A percentile compares a stretch with the other conserved stretches of the same genome.
These are phyloP conservation scores for Paraphaeosphaeria sporulosa DNA, from an alignment of 2,329 filamentous ascomycete genomes.

Conservation along the genomic window DNA sequence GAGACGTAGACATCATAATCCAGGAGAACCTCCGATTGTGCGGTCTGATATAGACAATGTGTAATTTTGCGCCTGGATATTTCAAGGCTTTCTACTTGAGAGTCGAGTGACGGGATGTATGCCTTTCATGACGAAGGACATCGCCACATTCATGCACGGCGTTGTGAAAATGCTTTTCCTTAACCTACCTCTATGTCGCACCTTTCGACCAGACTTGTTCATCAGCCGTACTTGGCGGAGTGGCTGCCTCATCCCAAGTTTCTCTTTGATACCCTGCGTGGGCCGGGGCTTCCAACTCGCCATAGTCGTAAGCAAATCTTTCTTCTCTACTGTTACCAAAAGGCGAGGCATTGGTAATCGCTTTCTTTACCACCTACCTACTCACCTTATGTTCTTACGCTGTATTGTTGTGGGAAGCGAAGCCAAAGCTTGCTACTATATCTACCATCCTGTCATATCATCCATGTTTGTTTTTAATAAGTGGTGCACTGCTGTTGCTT, in stretches of 20 bases:
- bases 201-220: slow-evolving; percentile 25
- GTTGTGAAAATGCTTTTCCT: slow-evolving; percentile 46
- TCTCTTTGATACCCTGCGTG: slow-evolving; percentile 46
- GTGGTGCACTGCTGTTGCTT: slow-evolving; percentile 3
- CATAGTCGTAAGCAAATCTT: slow-evolving; percentile 23
- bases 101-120: slow-evolving; percentile 48
- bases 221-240: slow-evolving; percentile 35
- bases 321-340: slow-evolving; percentile 13
- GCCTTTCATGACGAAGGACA: slow-evolving; percentile 43
- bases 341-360: slow-evolving; percentile 5
- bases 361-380: background rate
- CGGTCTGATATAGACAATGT: slow-evolving; percentile 81
- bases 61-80: slow-evolving; percentile 29
- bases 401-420: slow-evolving; percentile 16
- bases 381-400: slow-evolving; percentile 14
- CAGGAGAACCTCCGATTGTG: slow-evolving; percentile 98
- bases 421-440: background rate
- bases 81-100: slow-evolving; percentile 37
- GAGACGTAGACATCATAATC: slow-evolving; percentile 89
- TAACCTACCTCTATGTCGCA: slow-evolving; percentile 23
- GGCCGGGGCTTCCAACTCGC: slow-evolving; percentile 26
- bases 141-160: slow-evolving; percentile 45
- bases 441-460: background rate
- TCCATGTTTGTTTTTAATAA: slow-evolving; percentile 8
- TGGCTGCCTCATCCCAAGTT: slow-evolving; percentile 41